Base-by-base conservation (phyloP, 1,284 basidiomycete genomes). In the Moniliella sp. region DNA sequence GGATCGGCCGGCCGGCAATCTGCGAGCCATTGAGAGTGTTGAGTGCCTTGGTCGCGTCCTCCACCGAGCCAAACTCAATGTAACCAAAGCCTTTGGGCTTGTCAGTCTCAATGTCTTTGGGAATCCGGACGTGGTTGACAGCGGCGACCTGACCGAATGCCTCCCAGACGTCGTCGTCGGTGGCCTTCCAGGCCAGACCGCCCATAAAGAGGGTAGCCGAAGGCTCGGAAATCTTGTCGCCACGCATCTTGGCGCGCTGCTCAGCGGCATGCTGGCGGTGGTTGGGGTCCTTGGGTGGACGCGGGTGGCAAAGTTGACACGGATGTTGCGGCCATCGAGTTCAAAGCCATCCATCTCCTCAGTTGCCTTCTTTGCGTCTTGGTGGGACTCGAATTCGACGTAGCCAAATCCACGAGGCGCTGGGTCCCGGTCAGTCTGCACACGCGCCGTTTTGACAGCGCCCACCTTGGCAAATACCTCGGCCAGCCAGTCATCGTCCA, bases 381-480 rank as follows among this genome's bases (percentile, higher is more conserved):
- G 78, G 31, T 82, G 61, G 45, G 77, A 73, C 43, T 74, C 73
- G 62, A 86, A 93, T 64, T 93, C 83, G 59, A 94, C 78, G 65
- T 97, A 97, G 29, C 76, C 91, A 64, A 88, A 97, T 52, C 91
- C 88, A 65, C 94, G 94, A 36, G 81, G 75, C 29, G 82, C 84
- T 4, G 78, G 72, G 36, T 97, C 91, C 40, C 79, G 70, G 62
- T 97, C 86, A 33, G 84, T 93, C 17, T 84, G 84, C 34, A 97
- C 65, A 43, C 86, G 73, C 30, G 94, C 82, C 48, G 68, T 77
- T 64, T 79, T 78, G 34, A 93, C 74, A 42, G 77, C 75, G 32
- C 86, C 86, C 60, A 75, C 77, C 58, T 84, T 81, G 46, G 74
- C 75, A 63, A 97, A 99, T 43, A 74, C 69, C 62, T 80, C 75